Evolutionary conservation across 2,329 filamentous ascomycete species (phyloP), one percentile per base, ranked within the genome.

Genomic region (Cucurbitaria berberidis): DNA sequence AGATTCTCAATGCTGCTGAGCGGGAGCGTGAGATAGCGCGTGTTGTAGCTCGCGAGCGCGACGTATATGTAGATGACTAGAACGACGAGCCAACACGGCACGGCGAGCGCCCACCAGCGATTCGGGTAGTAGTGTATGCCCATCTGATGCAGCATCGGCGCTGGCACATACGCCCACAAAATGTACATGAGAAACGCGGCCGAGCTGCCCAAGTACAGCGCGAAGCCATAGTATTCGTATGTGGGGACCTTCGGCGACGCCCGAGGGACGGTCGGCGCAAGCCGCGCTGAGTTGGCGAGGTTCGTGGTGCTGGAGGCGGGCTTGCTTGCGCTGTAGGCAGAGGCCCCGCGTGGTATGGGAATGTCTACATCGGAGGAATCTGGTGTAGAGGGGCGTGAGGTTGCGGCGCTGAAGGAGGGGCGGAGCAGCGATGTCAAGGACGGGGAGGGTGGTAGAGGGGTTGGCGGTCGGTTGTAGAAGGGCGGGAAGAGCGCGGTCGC

Each of bases 211-310:
- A 99, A 84, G 78, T 99, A 98, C 44, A 99, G 84, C 48, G 96
- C 93, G 77, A 99, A 99, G 73, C 95, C 95, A 74, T 98, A 98
- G 84, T 98, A 99, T 74, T 99, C 95, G 79, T 99, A 98, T 0
- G 95, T 99, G n/a, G 95, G 95, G 2, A 99, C 93, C 72, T 95
- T 92, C 1, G 95, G 95, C 48, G 89, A 89, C 1, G 92, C 93
- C 50, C 91, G 89, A 5, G 93, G 91, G 16, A 96, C 86, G 1
- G 84, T 88, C 57, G 81, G 84, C 56, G 79, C 84, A 65, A 80
- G 81, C 44, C 78, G 81, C 49, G 82, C 86, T 24, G 83, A 86
- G 69, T 81, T 82, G 3, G 82, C 83, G 6, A 85, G 84, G 60
- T 84, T 84, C 53, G 84, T 84, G 50, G 83, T 82, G 57, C 83